phyloP scores from a whole-genome alignment of 2,329 filamentous ascomycete species.

The Didymella pinodella region DNA sequence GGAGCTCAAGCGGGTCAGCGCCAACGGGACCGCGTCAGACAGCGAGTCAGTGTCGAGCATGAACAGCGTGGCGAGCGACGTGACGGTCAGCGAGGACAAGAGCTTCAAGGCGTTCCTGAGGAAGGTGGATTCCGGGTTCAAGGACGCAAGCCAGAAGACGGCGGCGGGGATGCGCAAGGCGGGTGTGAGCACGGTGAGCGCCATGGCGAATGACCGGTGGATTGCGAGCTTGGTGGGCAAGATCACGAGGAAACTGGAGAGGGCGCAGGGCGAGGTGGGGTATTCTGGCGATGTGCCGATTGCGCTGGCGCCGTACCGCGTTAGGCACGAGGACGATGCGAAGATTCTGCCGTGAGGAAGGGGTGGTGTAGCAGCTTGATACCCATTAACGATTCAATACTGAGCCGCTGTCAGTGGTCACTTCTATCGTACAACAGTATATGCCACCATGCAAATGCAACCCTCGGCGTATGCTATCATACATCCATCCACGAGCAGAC shows the following conservation, averaged over 20 bases:
- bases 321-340: conserved; percentile 42
- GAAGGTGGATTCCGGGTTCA: conserved; percentile 40
- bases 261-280: conserved; percentile 59
- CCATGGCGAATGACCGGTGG: conserved; percentile 63
- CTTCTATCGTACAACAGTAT: too few relatives aligned
- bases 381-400: too few relatives aligned
- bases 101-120: conserved; percentile 37
- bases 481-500: too few relatives aligned
- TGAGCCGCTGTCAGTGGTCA: too few relatives aligned
- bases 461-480: too few relatives aligned
- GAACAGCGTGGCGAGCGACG: conserved; percentile 34
- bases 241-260: conserved; percentile 58
- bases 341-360: conserved; percentile 46
- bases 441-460: too few relatives aligned
- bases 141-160: conserved; percentile 43
- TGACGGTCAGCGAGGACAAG: conserved; percentile 29
- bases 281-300: conserved; percentile 60
- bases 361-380: not conserved
- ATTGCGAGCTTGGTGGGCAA: conserved; percentile 63
- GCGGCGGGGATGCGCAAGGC: conserved; percentile 59
- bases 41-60: conserved; percentile 24
- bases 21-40: conserved; percentile 25
- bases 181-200: conserved; percentile 51
- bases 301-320: conserved; percentile 51
- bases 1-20: conserved; percentile 40